Percentiles rank a stretch among this genome's conserved stretches.
Conservation (phyloP, 805 yeast species). For the Metschnikowia corniflorae region DNA sequence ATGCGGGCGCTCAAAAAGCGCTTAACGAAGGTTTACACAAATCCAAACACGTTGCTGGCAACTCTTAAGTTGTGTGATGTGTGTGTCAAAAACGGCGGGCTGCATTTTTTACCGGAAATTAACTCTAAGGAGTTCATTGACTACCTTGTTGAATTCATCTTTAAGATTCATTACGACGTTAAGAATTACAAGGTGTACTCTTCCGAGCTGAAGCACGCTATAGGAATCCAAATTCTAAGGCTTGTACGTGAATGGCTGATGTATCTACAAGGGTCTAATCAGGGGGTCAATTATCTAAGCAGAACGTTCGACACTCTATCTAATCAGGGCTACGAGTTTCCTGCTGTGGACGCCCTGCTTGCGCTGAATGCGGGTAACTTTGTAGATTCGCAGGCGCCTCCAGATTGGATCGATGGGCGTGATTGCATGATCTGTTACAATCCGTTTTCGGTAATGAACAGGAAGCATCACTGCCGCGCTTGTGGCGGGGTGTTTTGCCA, state of each 20-base stretch:
- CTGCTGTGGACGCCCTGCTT: conserved; percentile 33
- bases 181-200: conserved; percentile 20
- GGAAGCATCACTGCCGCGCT: conserved; percentile 95
- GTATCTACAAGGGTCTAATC: conserved; percentile 66
- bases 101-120: conserved; percentile 74
- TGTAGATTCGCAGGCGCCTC: conserved; percentile 88
- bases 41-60: conserved; percentile 78
- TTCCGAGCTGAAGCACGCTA: conserved; percentile 31
- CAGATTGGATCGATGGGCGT: conserved; percentile 96
- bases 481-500: conserved; percentile 96
- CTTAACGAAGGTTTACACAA: conserved; percentile 51
- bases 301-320: conserved; percentile 57
- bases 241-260: conserved; percentile 74
- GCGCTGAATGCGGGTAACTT: conserved; percentile 42
- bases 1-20: conserved; percentile 82
- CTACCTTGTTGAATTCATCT: conserved; percentile 52
- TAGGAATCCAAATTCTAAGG: conserved; percentile 57
- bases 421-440: conserved; percentile 92
- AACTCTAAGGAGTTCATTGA: conserved; percentile 85
- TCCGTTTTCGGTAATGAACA: conserved; percentile 71
- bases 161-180: conserved; percentile 37
- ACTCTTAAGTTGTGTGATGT: conserved; percentile 76
- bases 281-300: conserved; percentile 60
- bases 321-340: conserved; percentile 65
- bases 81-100: conserved; percentile 91